Conservation (phyloP, 148 eudicot species). For the Dysphania ambrosioides region DNA sequence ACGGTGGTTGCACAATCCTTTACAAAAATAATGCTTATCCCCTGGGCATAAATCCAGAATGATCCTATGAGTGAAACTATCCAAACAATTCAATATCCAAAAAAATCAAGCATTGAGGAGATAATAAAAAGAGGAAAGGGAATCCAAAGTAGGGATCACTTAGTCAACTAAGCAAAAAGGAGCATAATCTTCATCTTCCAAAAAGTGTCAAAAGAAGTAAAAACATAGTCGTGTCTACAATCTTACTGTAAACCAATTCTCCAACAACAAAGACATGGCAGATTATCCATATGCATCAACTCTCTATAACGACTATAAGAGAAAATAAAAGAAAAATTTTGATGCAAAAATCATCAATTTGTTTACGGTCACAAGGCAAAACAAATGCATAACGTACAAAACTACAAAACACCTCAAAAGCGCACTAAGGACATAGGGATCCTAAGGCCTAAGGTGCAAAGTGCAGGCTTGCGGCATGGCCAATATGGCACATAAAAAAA, state of each 20-base stretch:
- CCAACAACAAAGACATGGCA: too few species aligned
- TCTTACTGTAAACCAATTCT: too few species aligned
- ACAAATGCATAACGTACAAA: too few species aligned
- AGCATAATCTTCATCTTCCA: neutral
- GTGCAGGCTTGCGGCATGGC: too few species aligned
- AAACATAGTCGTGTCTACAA: too few species aligned
- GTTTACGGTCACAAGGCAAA: neutral
- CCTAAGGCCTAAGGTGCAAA: too few species aligned
- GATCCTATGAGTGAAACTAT: conserved; percentile 11
- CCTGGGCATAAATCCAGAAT: conserved; percentile 40
- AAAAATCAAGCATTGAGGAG: neutral
- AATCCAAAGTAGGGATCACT: neutral
- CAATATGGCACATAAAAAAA: too few species aligned
- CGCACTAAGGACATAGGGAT: too few species aligned
- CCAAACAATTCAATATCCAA: neutral
- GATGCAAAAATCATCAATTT: neutral
- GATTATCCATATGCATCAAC: too few species aligned
- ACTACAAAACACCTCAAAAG: too few species aligned
- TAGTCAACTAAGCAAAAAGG: neutral
- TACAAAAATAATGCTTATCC: conserved; percentile 49
- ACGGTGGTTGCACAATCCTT: conserved; percentile 50
- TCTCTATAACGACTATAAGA: too few species aligned
- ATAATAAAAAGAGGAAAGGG: neutral
- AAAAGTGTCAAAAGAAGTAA: neutral
- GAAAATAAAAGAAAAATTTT: too few species aligned